Base-by-base conservation (phyloP, 148 eudicot genomes). In the Diospyros lotus region DNA sequence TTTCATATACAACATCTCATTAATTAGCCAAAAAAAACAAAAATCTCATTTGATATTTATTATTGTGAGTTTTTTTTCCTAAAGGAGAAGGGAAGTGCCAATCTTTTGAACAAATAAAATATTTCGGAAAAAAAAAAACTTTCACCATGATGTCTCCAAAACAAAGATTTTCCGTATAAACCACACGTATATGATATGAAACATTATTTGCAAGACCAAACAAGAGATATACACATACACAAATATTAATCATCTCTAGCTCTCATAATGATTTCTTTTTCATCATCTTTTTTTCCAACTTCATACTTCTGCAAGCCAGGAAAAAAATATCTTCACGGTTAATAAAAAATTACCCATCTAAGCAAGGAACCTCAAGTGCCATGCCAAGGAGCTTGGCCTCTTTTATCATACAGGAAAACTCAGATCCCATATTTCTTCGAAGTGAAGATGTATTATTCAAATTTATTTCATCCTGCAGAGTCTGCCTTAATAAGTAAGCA, bases 341-440 rank as follows among this genome's bases (percentile, higher is more conserved):
- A 39, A 69, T 75, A 65, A 53, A 48, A 28, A 44, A 66, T 82
- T 94, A 94, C 98, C 97, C 97, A 82, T 90, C 92, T 73, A 94
- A 79, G 84, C 97, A 90, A 72, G 93, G 96, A 80, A 94, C 87
- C 63, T 97, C 98, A 73, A 94, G 91, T 28, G 94, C 87, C 73
- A 54, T 74, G 71, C 89, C 96, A 9, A 94, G 81, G 52, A 76
- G 53, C 82, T 92, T 94, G 62, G 96, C 97, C 83, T 92, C 98
- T 83, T 84, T 87, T 75, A 94, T 81, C 92, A 92, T 89, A 77
- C 98, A 83, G 46, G 97, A 94, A 79, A 94, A 94, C 73, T 84
- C 96, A 58, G 98, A 94, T 46, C 98, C 98, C 92, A 78, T 86
- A 81, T 94, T 94, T 83, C 97, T 87, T 72, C 75, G 80, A 17